Conservation (phyloP, 805 yeast genomes). For the Candida ipomoeae region DNA sequence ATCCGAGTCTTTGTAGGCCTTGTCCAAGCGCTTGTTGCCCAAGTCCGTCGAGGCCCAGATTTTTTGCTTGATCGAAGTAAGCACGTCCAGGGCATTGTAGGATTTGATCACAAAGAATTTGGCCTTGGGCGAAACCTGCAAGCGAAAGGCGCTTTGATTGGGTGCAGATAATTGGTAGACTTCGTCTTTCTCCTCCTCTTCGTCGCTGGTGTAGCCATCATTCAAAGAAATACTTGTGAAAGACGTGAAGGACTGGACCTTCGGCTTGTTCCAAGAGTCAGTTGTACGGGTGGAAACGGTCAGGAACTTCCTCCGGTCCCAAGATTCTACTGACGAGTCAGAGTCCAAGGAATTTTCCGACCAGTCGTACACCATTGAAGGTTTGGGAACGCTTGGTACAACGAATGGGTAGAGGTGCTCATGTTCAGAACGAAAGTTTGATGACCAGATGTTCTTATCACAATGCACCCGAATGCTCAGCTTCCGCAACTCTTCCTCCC, state of each 20-base stretch:
- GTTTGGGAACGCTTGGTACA: no score
- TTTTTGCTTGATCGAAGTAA: slow-evolving; percentile 44
- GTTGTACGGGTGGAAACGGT: not conserved
- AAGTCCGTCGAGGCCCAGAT: slow-evolving; percentile 59
- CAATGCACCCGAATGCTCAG: not conserved
- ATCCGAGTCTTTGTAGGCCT: slow-evolving; percentile 31
- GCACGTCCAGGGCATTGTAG: slow-evolving; percentile 44
- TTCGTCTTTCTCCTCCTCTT: not conserved
- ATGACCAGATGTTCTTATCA: not conserved
- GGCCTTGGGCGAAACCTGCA: slow-evolving; percentile 11
- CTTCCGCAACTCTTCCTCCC: not conserved
- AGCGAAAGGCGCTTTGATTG: not conserved
- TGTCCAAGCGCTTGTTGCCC: slow-evolving; percentile 50
- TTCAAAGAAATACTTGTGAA: no score
- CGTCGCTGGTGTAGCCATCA: no score
- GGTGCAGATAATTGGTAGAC: not conserved
- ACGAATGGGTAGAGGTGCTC: no score
- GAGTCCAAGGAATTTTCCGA: not conserved
- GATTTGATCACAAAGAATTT: slow-evolving; percentile 54
- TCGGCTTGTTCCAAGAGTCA: not conserved
- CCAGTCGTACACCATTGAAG: not conserved
- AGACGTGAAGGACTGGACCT: no score
- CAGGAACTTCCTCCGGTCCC: not conserved
- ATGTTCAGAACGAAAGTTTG: not conserved
- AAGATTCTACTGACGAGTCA: not conserved